Evolutionary conservation across 2,329 filamentous ascomycete genomes (phyloP).

Genomic region (Ceratocystis eucalypticola): DNA sequence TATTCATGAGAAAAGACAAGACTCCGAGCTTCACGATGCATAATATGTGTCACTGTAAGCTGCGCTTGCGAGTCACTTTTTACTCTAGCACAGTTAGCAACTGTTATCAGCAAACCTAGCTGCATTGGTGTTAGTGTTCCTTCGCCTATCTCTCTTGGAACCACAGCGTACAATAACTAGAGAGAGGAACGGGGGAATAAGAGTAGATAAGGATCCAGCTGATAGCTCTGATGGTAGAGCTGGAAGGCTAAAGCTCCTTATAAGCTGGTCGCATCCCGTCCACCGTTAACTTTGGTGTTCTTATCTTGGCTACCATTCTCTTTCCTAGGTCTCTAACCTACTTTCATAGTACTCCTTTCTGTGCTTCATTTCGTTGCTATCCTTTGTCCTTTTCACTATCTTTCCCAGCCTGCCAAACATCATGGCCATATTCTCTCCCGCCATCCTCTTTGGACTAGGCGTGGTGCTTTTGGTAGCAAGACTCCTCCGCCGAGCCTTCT

Average conservation of each 20-base stretch:
- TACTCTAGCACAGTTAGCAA: background rate
- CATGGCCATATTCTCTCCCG: conserved; percentile 23
- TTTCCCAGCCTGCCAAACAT: background rate
- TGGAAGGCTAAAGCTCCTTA: background rate
- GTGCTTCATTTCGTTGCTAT: background rate
- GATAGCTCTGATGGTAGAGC: conserved; percentile 4
- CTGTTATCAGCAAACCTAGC: background rate
- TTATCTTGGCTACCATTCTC: background rate
- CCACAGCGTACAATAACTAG: background rate
- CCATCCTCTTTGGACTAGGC: conserved; percentile 22
- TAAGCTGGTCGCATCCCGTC: background rate
- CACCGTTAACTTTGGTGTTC: background rate
- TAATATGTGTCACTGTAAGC: background rate
- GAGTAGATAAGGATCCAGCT: background rate
- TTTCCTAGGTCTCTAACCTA: background rate
- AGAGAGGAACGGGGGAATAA: background rate
- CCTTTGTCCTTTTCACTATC: background rate
- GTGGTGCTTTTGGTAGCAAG: conserved; percentile 23
- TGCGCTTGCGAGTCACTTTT: background rate
- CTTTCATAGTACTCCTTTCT: background rate
- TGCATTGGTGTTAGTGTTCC: background rate
- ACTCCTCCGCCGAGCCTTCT: conserved; percentile 24
- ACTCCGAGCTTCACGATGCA: too few relatives aligned
- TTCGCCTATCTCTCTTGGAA: background rate
- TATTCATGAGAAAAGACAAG: too few relatives aligned